Conservation (phyloP, 352 stramenopile genomes). For the Globisporangium echinulatum region DNA sequence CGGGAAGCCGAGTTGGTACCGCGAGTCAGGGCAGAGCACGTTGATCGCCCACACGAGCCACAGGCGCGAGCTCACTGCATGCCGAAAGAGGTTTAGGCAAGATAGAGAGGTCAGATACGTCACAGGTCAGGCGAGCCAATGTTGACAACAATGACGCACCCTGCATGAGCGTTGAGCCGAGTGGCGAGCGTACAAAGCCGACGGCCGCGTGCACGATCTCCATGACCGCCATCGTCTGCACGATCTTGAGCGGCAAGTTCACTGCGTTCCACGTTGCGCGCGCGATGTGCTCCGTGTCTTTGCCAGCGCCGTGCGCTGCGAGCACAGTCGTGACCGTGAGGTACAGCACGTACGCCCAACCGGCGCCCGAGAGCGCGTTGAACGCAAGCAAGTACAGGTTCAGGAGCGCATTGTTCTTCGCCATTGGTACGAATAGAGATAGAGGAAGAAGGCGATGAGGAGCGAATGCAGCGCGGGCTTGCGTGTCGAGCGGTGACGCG, state of each 20-base stretch:
- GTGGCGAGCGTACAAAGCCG: slow-evolving; percentile 93
- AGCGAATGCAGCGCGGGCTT: not conserved
- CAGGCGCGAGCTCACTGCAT: slow-evolving; percentile 82
- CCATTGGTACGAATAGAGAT: slow-evolving; percentile 22
- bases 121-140: slow-evolving; percentile 23
- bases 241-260: slow-evolving; percentile 55
- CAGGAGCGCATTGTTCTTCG: slow-evolving; percentile 52
- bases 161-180: slow-evolving; percentile 92
- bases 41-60: slow-evolving; percentile 94
- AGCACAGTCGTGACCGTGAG: slow-evolving; percentile 50
- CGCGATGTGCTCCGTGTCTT: slow-evolving; percentile 45
- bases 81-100: not conserved
- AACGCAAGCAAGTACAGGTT: slow-evolving; percentile 73
- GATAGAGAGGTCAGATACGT: not conserved
- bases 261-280: slow-evolving; percentile 51
- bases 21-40: slow-evolving; percentile 68
- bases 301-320: slow-evolving; percentile 28
- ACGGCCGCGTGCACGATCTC: slow-evolving; percentile 95
- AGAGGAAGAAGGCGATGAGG: too few species aligned
- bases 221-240: slow-evolving; percentile 93
- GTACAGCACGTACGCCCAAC: slow-evolving; percentile 72
- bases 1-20: slow-evolving; percentile 80
- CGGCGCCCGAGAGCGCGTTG: slow-evolving; percentile 58
- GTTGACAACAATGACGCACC: slow-evolving; percentile 17
- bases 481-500: slow-evolving; percentile 10